These are phyloP conservation scores for Lactarius pseudohatsudake DNA, from an alignment of 768 basidiomycete genomes.

Conservation along the genomic window DNA sequence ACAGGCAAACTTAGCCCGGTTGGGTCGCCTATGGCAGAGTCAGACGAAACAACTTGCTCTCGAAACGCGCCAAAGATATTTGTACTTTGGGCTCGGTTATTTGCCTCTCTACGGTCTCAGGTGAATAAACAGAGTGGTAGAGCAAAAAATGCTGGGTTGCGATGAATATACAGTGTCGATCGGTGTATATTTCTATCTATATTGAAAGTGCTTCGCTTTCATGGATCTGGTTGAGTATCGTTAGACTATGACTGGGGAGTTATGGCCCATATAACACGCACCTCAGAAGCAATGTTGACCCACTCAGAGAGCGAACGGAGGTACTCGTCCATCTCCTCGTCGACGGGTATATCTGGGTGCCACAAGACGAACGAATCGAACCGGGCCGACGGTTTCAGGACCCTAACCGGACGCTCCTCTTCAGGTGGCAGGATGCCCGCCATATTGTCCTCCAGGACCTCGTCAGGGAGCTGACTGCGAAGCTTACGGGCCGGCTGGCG, in stretches of 20 bases:
- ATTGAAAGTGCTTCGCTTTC: conserved; percentile 2
- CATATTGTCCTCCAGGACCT: conserved; percentile 21
- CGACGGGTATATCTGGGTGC: conserved; percentile 70
- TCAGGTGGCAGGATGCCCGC: conserved; percentile 28
- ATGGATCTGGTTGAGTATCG: conserved; percentile 10
- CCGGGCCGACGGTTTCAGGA: conserved; percentile 48
- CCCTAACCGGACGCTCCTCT: conserved; percentile 34
- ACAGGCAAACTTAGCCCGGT: neutral
- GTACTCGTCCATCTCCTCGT: conserved; percentile 73
- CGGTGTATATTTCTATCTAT: neutral
- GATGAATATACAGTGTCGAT: neutral
- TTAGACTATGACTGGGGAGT: neutral
- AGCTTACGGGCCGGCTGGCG: conserved; percentile 31
- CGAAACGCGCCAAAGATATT: neutral
- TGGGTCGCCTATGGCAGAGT: neutral
- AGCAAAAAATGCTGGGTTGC: neutral
- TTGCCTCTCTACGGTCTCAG: neutral
- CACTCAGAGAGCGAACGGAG: conserved; percentile 67
- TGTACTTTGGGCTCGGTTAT: neutral
- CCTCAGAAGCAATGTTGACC: conserved; percentile 63
- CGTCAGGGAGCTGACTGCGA: conserved; percentile 34
- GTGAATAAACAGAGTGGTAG: neutral
- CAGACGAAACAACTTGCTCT: neutral
- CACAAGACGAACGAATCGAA: conserved; percentile 75
- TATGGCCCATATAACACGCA: conserved; percentile 34